phyloP scores from a whole-genome alignment of 805 yeast species.

The Komagataella pastoris region DNA sequence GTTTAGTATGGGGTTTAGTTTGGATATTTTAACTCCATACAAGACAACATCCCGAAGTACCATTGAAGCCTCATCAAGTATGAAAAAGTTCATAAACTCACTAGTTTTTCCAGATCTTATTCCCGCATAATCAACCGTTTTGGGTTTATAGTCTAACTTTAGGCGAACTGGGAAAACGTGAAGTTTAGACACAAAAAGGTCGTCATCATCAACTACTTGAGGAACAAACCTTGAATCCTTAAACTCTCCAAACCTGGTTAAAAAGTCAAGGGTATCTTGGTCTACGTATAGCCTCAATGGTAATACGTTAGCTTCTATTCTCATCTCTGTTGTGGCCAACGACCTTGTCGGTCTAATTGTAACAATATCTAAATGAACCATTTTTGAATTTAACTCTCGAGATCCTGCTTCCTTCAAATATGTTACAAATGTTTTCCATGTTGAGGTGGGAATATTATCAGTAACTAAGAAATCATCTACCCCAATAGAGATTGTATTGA shows the following conservation, averaged over 20 bases:
- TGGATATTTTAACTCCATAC: slow-evolving; percentile 71
- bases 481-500: slow-evolving; percentile 34
- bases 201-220: slow-evolving; percentile 47
- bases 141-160: slow-evolving; percentile 84
- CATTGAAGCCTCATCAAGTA: slow-evolving; percentile 75
- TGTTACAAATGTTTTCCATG: slow-evolving; percentile 80
- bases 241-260: slow-evolving; percentile 71
- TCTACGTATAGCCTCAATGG: slow-evolving; percentile 82
- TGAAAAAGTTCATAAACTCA: slow-evolving; percentile 81
- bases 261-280: slow-evolving; percentile 84
- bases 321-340: slow-evolving; percentile 58
- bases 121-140: slow-evolving; percentile 74
- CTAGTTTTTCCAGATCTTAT: slow-evolving; percentile 75
- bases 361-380: slow-evolving; percentile 39
- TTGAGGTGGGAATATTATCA: slow-evolving; percentile 76
- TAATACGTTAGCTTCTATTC: slow-evolving; percentile 36
- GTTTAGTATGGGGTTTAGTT: slow-evolving; percentile 39
- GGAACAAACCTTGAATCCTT: slow-evolving; percentile 56
- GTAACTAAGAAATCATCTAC: slow-evolving; percentile 44
- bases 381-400: slow-evolving; percentile 53
- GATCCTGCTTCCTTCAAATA: slow-evolving; percentile 58
- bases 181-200: slow-evolving; percentile 54
- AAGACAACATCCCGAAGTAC: slow-evolving; percentile 45
- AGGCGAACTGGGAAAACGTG: slow-evolving; percentile 45
- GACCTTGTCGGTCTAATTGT: slow-evolving; percentile 52